A percentile compares a stretch with the other conserved stretches of the same genome.
phyloP scores from a whole-genome alignment of 495 filamentous ascomycete genomes.

The Podospora pseudopauciseta region DNA sequence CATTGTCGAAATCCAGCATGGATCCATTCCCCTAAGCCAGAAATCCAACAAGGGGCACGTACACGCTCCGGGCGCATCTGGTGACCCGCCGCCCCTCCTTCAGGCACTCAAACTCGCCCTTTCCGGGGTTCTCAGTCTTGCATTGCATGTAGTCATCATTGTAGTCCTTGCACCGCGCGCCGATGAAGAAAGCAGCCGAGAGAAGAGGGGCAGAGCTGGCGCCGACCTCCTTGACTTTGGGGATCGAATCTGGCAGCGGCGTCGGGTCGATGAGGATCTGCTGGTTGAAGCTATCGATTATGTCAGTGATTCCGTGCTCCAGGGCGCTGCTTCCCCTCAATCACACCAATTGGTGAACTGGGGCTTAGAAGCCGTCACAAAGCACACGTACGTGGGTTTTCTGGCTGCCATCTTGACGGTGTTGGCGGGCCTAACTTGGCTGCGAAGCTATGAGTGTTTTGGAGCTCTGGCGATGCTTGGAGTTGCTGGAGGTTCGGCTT shows the following conservation, averaged over 20 bases:
- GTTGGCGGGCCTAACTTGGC: slow-evolving; percentile 27
- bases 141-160: slow-evolving; percentile 99
- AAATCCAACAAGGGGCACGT: slow-evolving; percentile 42
- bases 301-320: slow-evolving; percentile 22
- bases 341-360: slow-evolving; percentile 24
- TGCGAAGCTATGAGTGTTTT: slow-evolving; percentile 31
- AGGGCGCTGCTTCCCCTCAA: slow-evolving; percentile 2
- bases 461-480: slow-evolving; percentile 22
- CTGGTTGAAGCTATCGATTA: slow-evolving; percentile 76
- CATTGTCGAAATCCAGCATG: background rate
- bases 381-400: slow-evolving; percentile 46
- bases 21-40: background rate
- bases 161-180: slow-evolving; percentile 86
- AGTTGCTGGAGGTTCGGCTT: slow-evolving; percentile 31
- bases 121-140: slow-evolving; percentile 84
- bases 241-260: slow-evolving; percentile 86
- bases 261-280: slow-evolving; percentile 91
- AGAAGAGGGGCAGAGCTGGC: slow-evolving; percentile 85
- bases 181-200: slow-evolving; percentile 95
- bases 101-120: slow-evolving; percentile 90
- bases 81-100: slow-evolving; percentile 95
- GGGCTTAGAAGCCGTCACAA: background rate
- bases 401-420: slow-evolving; percentile 47
- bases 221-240: slow-evolving; percentile 86
- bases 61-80: slow-evolving; percentile 93